Percentiles rank a stretch among this genome's conserved stretches.
phyloP scores from a whole-genome alignment of 75 land plant genomes.

The Selaginella moellendorffii region DNA sequence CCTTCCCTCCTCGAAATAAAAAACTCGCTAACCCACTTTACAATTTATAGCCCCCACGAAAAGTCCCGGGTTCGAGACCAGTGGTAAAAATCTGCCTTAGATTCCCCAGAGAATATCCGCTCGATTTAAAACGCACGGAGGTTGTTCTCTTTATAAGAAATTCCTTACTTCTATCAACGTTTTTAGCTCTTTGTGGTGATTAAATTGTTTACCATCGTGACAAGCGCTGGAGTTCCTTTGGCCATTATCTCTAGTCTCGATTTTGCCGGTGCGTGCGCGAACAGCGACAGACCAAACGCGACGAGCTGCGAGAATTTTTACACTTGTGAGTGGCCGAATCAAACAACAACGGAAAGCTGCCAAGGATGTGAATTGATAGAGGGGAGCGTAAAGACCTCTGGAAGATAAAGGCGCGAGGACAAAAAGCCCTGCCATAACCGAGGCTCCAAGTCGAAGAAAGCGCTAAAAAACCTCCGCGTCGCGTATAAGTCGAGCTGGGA shows the following conservation, averaged over 20 bases:
- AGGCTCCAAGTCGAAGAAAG: conserved; percentile 83
- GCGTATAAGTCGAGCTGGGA: conserved; percentile 65
- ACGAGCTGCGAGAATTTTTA: conserved; percentile 24
- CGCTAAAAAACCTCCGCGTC: conserved; percentile 84
- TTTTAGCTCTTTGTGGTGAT: conserved; percentile 34
- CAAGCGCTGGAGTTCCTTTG: conserved; percentile 40
- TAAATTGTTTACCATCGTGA: conserved; percentile 34
- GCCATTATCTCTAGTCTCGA: conserved; percentile 46
- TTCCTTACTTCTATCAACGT: conserved; percentile 1
- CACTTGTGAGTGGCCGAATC: not conserved
- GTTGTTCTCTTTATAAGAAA: too few species aligned
- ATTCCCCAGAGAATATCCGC: not conserved
- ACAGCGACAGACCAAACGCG: conserved; percentile 42
- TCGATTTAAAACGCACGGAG: conserved; percentile 12
- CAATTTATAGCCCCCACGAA: too few species aligned
- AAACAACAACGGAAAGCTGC: not conserved
- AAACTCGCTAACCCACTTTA: too few species aligned
- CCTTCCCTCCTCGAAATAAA: conserved; percentile 13
- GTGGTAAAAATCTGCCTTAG: not conserved
- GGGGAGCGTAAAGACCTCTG: conserved; percentile 15
- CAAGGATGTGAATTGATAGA: not conserved
- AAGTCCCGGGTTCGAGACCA: not conserved
- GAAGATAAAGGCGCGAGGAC: conserved; percentile 72
- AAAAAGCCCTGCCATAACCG: conserved; percentile 93
- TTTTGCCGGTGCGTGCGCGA: conserved; percentile 36